Base-by-base conservation (phyloP, 2,329 filamentous ascomycete genomes). In the Aspergillus eucalypticola region DNA sequence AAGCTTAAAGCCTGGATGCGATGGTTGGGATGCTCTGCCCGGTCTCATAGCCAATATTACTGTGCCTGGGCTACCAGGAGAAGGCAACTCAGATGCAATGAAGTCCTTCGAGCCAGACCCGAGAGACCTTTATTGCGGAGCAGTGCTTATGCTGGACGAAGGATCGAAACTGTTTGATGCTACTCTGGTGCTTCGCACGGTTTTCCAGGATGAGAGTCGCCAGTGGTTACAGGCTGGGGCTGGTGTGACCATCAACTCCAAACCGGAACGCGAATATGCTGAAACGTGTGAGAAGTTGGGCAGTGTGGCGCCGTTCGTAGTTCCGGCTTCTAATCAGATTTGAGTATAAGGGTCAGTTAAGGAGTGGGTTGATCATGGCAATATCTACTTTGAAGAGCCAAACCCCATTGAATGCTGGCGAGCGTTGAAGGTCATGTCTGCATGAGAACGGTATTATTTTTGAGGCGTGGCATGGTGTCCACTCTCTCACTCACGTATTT, bases 201-300 rank as follows among this genome's bases (percentile, higher is more conserved):
- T 64, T 5, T 66, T 64, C 39, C 62, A 64, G 51, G 58, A 62
- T 49, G 3, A 10, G 0, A 27, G 32, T 49, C 54, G 46, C 8
- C 55, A 54, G 19, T 66, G 64, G 64, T 49, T 66, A 3, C 64
- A 66, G 46, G 64, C 62, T 17, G 64, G 64, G 0, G 64, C 64
- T 17, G 62, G 64, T 2, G 48, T 66, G 8, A 64, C 62, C 21
- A 27, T 53, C 3, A 50, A 66, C n/a, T 66, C 64, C 2, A 62
- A 32, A 3, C 58, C 62, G 4, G 19, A 59, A 29, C 55, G 64
- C 1, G 64, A 66, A 27, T 35, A 64, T 32, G 59, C 15, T 3
- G 64, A 64, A 48, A 66, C 60, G 1, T 17, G 58, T n/a, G 64
- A 66, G 58, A 66, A 66, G 23, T 15, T 66, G 44, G 60, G 53